These are phyloP conservation scores for Tubosaeta sp. DNA, from an alignment of 768 basidiomycete species.

Conservation along the genomic window DNA sequence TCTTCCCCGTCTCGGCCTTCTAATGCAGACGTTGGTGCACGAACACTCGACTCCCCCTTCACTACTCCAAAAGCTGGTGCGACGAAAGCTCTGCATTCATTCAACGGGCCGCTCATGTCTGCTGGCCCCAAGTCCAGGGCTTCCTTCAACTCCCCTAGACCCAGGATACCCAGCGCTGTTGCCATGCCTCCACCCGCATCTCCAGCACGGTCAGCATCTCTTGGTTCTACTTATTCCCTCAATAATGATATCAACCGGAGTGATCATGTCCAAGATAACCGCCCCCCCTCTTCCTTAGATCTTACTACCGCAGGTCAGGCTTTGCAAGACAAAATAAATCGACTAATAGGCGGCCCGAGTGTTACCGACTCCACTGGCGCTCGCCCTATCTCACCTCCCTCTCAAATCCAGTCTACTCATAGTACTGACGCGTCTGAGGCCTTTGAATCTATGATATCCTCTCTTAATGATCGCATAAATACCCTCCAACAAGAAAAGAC, in stretches of 20 bases:
- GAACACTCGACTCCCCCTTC: slow-evolving; percentile 50
- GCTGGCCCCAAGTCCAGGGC: slow-evolving; percentile 28
- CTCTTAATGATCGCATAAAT: slow-evolving; percentile 40
- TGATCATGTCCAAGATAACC: slow-evolving; percentile 8
- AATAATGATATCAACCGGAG: slow-evolving; percentile 27
- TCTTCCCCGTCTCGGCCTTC: slow-evolving; percentile 35
- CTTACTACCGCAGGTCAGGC: slow-evolving; percentile 37
- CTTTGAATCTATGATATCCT: slow-evolving; percentile 17
- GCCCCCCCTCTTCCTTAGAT: slow-evolving; percentile 29
- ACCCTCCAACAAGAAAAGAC: slow-evolving; percentile 69
- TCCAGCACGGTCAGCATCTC: slow-evolving; percentile 38
- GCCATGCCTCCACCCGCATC: slow-evolving; percentile 82
- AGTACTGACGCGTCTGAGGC: slow-evolving; percentile 5
- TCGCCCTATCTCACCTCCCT: slow-evolving; percentile 17
- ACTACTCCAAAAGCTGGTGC: slow-evolving; percentile 59
- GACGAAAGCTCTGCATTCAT: slow-evolving; percentile 22
- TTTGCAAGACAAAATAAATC: slow-evolving; percentile 48
- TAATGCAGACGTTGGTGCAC: slow-evolving; percentile 37
- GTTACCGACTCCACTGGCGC: slow-evolving; percentile 10
- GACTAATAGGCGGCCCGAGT: slow-evolving; percentile 34
- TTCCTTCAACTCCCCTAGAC: slow-evolving; percentile 50
- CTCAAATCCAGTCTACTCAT: slow-evolving; percentile 41
- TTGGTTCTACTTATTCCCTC: slow-evolving; percentile 37
- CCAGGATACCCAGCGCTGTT: slow-evolving; percentile 64
- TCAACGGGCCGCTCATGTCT: slow-evolving; percentile 14